These are phyloP conservation scores for Suhomyces coccinellae DNA, from an alignment of 1,139 yeast genomes.

Conservation along the genomic window DNA sequence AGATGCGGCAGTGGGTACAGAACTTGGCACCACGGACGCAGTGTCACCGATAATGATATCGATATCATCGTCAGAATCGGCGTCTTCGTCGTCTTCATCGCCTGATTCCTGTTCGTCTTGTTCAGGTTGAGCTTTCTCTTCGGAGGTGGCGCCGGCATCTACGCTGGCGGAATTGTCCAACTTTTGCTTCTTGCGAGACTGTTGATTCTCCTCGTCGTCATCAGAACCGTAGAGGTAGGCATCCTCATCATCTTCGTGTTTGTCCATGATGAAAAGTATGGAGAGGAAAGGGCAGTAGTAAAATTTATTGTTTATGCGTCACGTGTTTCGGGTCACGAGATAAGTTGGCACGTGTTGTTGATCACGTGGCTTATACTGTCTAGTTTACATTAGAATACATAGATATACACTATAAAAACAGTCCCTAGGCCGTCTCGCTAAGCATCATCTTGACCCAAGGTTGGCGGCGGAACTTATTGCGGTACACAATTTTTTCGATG, in stretches of 20 bases:
- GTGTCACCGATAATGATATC: slow-evolving; percentile 37
- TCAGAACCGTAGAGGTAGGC: slow-evolving; percentile 83
- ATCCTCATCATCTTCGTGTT: slow-evolving; percentile 67
- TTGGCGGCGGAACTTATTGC: slow-evolving; percentile 57
- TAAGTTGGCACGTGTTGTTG: too few relatives aligned
- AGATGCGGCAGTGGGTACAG: slow-evolving; percentile 20
- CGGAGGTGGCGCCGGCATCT: slow-evolving; percentile 13
- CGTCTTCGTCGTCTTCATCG: slow-evolving; percentile 20
- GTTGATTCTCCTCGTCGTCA: slow-evolving; percentile 37
- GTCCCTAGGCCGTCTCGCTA: slow-evolving; percentile 5
- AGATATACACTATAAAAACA: slow-evolving; percentile 4
- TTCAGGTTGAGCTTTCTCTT: slow-evolving; percentile 16
- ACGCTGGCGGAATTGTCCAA: neutral
- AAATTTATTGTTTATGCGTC: neutral
- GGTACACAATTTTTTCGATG: slow-evolving; percentile 53
- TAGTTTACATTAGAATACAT: slow-evolving; percentile 8
- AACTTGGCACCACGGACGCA: slow-evolving; percentile 24
- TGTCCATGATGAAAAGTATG: slow-evolving; percentile 12
- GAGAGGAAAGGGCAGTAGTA: neutral
- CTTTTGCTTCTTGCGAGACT: slow-evolving; percentile 24
- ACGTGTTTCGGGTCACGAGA: neutral
- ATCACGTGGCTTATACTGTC: neutral
- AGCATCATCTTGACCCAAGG: slow-evolving; percentile 68
- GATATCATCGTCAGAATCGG: slow-evolving; percentile 52
- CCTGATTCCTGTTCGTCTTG: slow-evolving; percentile 15